These are phyloP conservation scores for Ulota crispa DNA, from an alignment of 225 moss, liverwort and hornwort species.

Conservation along the genomic window DNA sequence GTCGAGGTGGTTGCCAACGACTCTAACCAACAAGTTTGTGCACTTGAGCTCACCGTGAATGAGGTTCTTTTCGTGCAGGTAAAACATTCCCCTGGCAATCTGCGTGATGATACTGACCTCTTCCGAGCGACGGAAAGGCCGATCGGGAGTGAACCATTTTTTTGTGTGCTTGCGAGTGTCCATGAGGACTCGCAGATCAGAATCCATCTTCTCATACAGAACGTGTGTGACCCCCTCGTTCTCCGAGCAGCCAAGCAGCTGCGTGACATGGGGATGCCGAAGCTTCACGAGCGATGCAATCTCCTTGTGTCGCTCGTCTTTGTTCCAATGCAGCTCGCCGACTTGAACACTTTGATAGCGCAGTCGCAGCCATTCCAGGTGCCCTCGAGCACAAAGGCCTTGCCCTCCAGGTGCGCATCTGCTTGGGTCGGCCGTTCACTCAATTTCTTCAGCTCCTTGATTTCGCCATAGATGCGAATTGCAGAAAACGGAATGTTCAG, in stretches of 20 bases:
- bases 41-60: slow-evolving; percentile 43
- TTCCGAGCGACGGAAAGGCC: slow-evolving; percentile 31
- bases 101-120: slow-evolving; percentile 45
- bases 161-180: neutral
- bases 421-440: neutral
- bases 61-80: slow-evolving; percentile 30
- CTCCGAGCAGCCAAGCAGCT: slow-evolving; percentile 33
- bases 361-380: slow-evolving; percentile 36
- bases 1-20: slow-evolving; percentile 25
- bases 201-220: slow-evolving; percentile 44
- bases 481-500: slow-evolving; percentile 19
- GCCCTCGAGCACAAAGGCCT: slow-evolving; percentile 16
- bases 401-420: slow-evolving; percentile 24
- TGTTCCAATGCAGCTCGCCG: slow-evolving; percentile 23
- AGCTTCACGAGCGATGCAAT: slow-evolving; percentile 39
- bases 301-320: slow-evolving; percentile 30
- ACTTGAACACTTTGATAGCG: slow-evolving; percentile 42
- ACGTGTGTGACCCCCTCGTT: slow-evolving; percentile 16
- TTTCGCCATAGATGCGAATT: neutral
- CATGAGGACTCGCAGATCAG: slow-evolving; percentile 25
- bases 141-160: neutral
- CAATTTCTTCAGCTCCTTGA: slow-evolving; percentile 12
- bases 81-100: slow-evolving; percentile 48
- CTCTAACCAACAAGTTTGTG: slow-evolving; percentile 31
- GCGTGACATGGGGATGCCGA: slow-evolving; percentile 44